Evolutionary conservation across 2,329 filamentous ascomycete species (phyloP), one percentile per base, ranked within the genome.

Genomic region (Trichoderma atrobrunneum): DNA sequence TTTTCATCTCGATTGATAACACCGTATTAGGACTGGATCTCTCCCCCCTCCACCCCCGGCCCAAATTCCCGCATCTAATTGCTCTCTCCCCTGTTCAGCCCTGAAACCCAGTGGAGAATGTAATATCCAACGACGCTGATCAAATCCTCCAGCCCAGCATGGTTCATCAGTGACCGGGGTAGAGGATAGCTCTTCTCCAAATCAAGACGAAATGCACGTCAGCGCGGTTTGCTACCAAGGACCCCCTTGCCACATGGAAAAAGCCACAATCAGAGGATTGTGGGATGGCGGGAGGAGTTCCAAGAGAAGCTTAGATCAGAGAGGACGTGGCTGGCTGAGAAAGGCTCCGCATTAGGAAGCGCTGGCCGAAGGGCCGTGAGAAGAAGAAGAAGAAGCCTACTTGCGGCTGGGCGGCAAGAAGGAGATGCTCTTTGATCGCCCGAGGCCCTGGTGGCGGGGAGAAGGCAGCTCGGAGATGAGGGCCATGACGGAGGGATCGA

Each of bases 401-500:
- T 57, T 70, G 28, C 57, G 67, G 67, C 57, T 34, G 30, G 56
- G 18, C 5, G 67, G 67, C 39, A 66, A 36, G 14, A 30, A 56
- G n/a, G 69, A 66, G 30, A 51, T 60, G 48, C 68, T 64, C 68
- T 70, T 70, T n/a, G 67, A 70, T 36, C 67, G 67, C 6, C 56
- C 51, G 32, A 61, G 12, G 59, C 7, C n/a, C 30, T 57, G 26
- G 51, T 26, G 7, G 51, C 26, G 11, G 16, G 59, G 26, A 3
- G 68, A 43, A 26, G 62, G 60, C 14, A 66, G 34, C 32, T 72
- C 70, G 36, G 70, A 69, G 56, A 69, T 56, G 64, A 72, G 59
- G 3, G 64, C 64, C 59, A 69, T 64, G 63, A 72, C 70, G 30
- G 70, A 69, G 14, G 63, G 56, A 51, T 69, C 70, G 12, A 72